Evolutionary conservation across 129 eudicot genomes (phyloP).

Genomic region (Pittosporum tobira): DNA sequence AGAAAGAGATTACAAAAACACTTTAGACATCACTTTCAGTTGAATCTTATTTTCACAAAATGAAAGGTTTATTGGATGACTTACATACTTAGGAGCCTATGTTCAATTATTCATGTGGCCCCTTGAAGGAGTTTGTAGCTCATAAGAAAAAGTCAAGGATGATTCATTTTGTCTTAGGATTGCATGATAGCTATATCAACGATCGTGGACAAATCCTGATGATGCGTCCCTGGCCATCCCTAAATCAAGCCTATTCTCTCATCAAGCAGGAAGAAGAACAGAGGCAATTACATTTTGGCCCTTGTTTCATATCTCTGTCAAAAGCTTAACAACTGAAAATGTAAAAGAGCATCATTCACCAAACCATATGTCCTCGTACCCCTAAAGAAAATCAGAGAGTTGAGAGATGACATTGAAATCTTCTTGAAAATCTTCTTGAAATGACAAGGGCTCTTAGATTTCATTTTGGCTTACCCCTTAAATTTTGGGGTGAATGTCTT

Average conservation of each 20-base stretch:
- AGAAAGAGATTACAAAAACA: too few species aligned
- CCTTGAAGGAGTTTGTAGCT: background rate
- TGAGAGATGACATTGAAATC: too few species aligned
- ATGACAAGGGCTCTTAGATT: too few species aligned
- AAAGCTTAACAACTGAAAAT: too few species aligned
- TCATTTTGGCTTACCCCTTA: too few species aligned
- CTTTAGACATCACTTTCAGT: background rate
- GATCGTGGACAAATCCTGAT: background rate
- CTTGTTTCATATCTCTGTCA: too few species aligned
- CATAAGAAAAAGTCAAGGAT: background rate
- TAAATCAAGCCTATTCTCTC: background rate
- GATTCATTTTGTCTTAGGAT: too few species aligned
- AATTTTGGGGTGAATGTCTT: too few species aligned
- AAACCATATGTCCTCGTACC: too few species aligned
- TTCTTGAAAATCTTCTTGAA: too few species aligned
- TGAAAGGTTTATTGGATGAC: background rate
- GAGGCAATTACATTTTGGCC: background rate
- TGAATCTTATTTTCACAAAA: background rate
- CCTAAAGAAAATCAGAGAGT: too few species aligned
- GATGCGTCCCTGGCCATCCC: background rate
- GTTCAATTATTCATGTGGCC: background rate
- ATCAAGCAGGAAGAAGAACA: background rate
- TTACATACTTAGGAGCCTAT: background rate
- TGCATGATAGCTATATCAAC: background rate
- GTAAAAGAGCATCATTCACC: too few species aligned